Evolutionary conservation across 768 basidiomycete species (phyloP), one percentile per base, ranked within the genome.

Genomic region (Brasilioporus rufonigricans): DNA sequence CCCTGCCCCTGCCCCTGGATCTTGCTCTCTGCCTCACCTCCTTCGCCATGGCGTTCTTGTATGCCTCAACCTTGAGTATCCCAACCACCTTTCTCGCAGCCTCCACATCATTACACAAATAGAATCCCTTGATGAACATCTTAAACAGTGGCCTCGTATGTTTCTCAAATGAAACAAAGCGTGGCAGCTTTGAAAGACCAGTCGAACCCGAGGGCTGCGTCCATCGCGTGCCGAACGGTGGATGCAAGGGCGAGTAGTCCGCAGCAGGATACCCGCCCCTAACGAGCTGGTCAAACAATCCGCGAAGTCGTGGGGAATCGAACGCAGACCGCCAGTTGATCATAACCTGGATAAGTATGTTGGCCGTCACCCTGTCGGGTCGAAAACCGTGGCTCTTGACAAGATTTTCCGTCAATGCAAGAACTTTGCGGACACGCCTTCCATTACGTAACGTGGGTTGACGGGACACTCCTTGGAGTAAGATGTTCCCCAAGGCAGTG

Each of bases 111-210:
- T 77, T 77, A 27, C 82, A 71, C 39, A 74, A 48, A 65, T 81
- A 78, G 58, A 91, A 78, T 14, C 82, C 83, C 61, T 79, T 83
- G 62, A 87, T 80, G 69, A 91, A 84, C 81, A 84, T 84, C 73
- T 78, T 85, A 68, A 85, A 86, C 68, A 91, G 63, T 39, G 89
- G 89, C 53, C 75, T 73, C n/a, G 83, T 76, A 64, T 90, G 86
- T 52, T 71, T 75, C 53, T 75, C 72, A 50, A 84, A 86, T 4
- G 78, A 81, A 51, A 86, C 73, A 21, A 71, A 69, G 38, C 73
- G 51, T n/a, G 72, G 55, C 19, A 80, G 65, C 36, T 68, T 67
- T 11, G 78, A 72, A n/a, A 79, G 40, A n/a, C 63, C 50, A 18
- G 77, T 43, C 4, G 51, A 52, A 33, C 43, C 44, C 45, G 39